Conservation (phyloP, 2,329 filamentous ascomycete genomes). For the Arthrobotrys musiformis region DNA sequence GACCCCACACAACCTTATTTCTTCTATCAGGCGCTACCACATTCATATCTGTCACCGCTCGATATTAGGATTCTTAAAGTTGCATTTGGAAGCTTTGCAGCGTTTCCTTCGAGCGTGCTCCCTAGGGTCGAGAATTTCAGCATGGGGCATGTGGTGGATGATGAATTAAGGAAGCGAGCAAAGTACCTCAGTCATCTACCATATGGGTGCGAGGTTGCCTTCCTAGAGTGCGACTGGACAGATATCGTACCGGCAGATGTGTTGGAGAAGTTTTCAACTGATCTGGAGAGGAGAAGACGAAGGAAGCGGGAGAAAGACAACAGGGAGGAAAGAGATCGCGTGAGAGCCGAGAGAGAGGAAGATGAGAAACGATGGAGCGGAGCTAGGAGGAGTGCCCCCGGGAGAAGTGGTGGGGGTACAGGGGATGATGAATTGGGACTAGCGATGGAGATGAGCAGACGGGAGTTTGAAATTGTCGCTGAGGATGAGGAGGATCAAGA, state of each 20-base stretch:
- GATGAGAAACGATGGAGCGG: slow-evolving; percentile 75
- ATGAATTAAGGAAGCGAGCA: slow-evolving; percentile 80
- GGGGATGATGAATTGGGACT: slow-evolving; percentile 51
- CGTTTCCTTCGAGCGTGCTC: slow-evolving; percentile 85
- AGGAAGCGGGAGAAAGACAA: slow-evolving; percentile 83
- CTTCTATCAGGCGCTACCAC: slow-evolving; percentile 87
- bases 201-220: slow-evolving; percentile 88
- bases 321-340: slow-evolving; percentile 84
- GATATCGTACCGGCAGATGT: slow-evolving; percentile 82
- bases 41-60: slow-evolving; percentile 88
- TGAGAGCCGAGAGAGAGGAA: slow-evolving; percentile 83
- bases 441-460: slow-evolving; percentile 60
- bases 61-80: slow-evolving; percentile 93
- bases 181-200: slow-evolving; percentile 90
- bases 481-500: slow-evolving; percentile 44
- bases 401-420: slow-evolving; percentile 57
- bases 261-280: slow-evolving; percentile 78
- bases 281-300: slow-evolving; percentile 80
- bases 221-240: slow-evolving; percentile 94
- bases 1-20: slow-evolving; percentile 72
- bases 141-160: slow-evolving; percentile 86
- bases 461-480: slow-evolving; percentile 66
- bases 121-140: slow-evolving; percentile 90
- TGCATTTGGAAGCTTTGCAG: slow-evolving; percentile 82
- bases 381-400: slow-evolving; percentile 69